Percentiles rank a stretch among this genome's conserved stretches.
Evolutionary conservation across 345 rosid genomes (phyloP).

Genomic region (Balakata baccata): DNA sequence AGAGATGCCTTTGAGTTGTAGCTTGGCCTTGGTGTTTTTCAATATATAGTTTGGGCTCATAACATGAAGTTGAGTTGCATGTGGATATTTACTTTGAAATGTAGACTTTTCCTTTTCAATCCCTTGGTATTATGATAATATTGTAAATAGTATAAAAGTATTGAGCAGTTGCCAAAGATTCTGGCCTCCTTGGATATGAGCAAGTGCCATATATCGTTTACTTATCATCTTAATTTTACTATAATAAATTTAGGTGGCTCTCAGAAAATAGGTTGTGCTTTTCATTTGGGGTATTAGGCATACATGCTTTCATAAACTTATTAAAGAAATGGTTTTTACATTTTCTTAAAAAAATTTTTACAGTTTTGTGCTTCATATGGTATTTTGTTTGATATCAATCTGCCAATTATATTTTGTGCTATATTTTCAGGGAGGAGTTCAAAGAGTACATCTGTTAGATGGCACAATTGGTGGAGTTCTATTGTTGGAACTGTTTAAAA

Average conservation of each 20-base stretch:
- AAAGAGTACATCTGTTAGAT: constrained; percentile 93
- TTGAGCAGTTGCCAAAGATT: not conserved
- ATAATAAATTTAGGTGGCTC: not conserved
- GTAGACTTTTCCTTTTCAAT: not conserved
- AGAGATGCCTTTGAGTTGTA: too few relatives aligned
- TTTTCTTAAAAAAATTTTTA: not conserved
- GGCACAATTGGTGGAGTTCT: constrained; percentile 85
- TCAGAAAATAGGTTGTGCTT: not conserved
- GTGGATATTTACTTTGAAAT: not conserved
- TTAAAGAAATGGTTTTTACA: not conserved
- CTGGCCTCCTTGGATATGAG: not conserved
- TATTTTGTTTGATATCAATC: not conserved
- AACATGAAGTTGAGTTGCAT: not conserved
- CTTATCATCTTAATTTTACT: not conserved
- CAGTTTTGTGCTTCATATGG: not conserved
- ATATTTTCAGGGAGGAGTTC: constrained; percentile 79
- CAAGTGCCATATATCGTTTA: not conserved
- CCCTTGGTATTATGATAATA: not conserved
- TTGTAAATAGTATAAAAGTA: not conserved
- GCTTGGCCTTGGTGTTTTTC: too few relatives aligned
- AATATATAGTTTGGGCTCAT: not conserved
- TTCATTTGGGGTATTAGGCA: not conserved
- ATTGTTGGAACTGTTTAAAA: constrained; percentile 79
- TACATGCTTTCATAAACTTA: not conserved
- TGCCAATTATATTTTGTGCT: constrained; percentile 5